phyloP scores from a whole-genome alignment of 805 yeast genomes.

The Tanozyma kutaoensis region DNA sequence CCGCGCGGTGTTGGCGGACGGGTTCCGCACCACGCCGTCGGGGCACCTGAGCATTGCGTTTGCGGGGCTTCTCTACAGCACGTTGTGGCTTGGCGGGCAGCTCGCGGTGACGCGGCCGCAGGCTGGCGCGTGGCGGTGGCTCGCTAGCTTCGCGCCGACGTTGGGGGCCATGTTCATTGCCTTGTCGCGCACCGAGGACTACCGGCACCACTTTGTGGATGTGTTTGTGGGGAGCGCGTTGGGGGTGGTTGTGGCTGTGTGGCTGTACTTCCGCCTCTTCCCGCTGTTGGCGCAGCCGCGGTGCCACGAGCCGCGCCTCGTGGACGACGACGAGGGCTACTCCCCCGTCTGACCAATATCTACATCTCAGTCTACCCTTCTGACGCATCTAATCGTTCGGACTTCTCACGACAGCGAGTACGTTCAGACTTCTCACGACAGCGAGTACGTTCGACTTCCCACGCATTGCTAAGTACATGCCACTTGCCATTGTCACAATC shows the following conservation, averaged over 20 bases:
- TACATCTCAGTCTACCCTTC: too few relatives aligned
- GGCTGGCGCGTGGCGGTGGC: constrained; percentile 52
- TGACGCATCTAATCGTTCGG: too few relatives aligned
- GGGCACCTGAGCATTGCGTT: constrained; percentile 70
- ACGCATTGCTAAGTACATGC: too few relatives aligned
- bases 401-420: too few relatives aligned
- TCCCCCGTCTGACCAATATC: constrained; percentile 6
- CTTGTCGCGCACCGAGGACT: constrained; percentile 77
- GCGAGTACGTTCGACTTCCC: too few relatives aligned
- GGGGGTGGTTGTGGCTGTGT: constrained; percentile 49
- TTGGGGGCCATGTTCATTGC: constrained; percentile 70
- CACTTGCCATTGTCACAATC: too few relatives aligned
- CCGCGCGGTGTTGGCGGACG: constrained; percentile 37
- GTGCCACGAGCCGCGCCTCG: constrained; percentile 28
- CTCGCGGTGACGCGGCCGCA: constrained; percentile 28
- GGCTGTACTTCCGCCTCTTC: constrained; percentile 42
- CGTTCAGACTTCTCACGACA: too few relatives aligned
- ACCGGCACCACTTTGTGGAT: constrained; percentile 87
- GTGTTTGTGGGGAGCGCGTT: constrained; percentile 58
- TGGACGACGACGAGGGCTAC: constrained; percentile 5
- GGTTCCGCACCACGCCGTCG: constrained; percentile 72
- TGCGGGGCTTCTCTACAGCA: constrained; percentile 49
- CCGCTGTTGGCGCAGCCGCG: constrained; percentile 21
- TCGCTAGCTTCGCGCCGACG: constrained; percentile 39
- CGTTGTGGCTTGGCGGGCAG: constrained; percentile 62